Percentiles rank a stretch among this genome's conserved stretches.
These are phyloP conservation scores for Trametes sp. DNA, from an alignment of 1,284 basidiomycete species.

Conservation along the genomic window DNA sequence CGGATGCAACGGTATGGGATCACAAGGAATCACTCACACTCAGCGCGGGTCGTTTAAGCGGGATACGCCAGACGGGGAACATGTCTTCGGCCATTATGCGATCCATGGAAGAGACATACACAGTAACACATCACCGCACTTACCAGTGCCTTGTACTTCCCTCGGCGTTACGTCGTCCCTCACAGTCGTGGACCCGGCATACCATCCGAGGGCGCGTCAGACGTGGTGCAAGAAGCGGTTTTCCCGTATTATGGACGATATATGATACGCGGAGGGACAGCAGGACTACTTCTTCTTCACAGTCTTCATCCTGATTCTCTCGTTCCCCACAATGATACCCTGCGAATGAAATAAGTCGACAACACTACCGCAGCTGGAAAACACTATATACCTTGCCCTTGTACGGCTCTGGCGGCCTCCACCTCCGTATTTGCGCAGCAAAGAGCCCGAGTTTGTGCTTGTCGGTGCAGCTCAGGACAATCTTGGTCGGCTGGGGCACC, in stretches of 20 bases:
- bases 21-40: background rate
- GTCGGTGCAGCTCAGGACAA: slow-evolving; percentile 72
- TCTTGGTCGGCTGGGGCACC: slow-evolving; percentile 76
- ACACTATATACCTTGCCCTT: slow-evolving; percentile 86
- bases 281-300: slow-evolving; percentile 91
- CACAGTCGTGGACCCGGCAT: background rate
- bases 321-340: slow-evolving; percentile 92
- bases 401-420: slow-evolving; percentile 95
- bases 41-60: background rate
- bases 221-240: background rate
- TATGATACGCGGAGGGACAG: slow-evolving; percentile 23
- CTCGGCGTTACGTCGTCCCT: background rate
- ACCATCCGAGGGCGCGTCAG: background rate
- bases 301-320: slow-evolving; percentile 89
- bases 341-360: slow-evolving; percentile 41
- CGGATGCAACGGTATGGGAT: background rate
- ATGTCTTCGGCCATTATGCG: slow-evolving; percentile 1
- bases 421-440: slow-evolving; percentile 85
- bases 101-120: background rate
- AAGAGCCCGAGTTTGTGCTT: slow-evolving; percentile 87
- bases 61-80: background rate
- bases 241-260: slow-evolving; percentile 17
- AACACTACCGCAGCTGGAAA: slow-evolving; percentile 16
- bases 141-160: background rate
- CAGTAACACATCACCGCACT: background rate